Evolutionary conservation across 495 filamentous ascomycete species (phyloP).

Genomic region (Podospora pseudopauciseta): DNA sequence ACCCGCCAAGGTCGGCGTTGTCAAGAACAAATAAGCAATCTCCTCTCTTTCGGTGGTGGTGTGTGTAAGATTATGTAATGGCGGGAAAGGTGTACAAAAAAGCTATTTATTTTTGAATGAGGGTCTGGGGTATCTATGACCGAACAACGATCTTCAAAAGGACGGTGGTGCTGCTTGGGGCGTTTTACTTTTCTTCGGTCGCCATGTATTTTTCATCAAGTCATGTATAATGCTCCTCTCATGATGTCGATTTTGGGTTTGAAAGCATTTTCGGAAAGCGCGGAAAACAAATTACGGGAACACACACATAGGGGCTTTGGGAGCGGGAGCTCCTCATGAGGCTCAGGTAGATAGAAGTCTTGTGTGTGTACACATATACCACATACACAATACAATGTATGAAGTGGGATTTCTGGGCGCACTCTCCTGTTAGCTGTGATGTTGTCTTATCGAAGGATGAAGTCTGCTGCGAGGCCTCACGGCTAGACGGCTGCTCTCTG

Average conservation of each 20-base stretch:
- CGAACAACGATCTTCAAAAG: background rate
- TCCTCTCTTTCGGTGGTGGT: background rate
- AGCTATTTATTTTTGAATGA: conserved; percentile 4
- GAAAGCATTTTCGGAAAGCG: conserved; percentile 6
- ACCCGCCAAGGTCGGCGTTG: conserved; percentile 93
- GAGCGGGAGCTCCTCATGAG: background rate
- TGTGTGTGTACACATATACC: background rate
- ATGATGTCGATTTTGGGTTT: conserved; percentile 33
- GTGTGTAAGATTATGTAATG: background rate
- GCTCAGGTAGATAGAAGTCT: background rate
- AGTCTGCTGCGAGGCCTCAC: no score
- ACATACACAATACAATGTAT: background rate
- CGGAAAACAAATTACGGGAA: conserved; percentile 4
- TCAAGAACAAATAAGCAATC: conserved; percentile 51
- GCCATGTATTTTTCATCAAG: conserved; percentile 21
- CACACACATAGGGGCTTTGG: background rate
- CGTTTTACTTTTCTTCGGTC: conserved; percentile 18
- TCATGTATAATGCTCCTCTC: conserved; percentile 52
- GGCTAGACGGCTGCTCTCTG: no score
- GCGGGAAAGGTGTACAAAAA: background rate
- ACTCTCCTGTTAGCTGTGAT: background rate
- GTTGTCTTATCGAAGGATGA: background rate
- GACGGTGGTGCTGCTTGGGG: conserved; percentile 11
- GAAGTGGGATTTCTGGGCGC: background rate
- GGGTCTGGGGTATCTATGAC: conserved; percentile 3